A percentile compares a stretch with the other conserved stretches of the same genome.
Evolutionary conservation across 345 rosid genomes (phyloP).

Genomic region (Eucalyptus caleyi): DNA sequence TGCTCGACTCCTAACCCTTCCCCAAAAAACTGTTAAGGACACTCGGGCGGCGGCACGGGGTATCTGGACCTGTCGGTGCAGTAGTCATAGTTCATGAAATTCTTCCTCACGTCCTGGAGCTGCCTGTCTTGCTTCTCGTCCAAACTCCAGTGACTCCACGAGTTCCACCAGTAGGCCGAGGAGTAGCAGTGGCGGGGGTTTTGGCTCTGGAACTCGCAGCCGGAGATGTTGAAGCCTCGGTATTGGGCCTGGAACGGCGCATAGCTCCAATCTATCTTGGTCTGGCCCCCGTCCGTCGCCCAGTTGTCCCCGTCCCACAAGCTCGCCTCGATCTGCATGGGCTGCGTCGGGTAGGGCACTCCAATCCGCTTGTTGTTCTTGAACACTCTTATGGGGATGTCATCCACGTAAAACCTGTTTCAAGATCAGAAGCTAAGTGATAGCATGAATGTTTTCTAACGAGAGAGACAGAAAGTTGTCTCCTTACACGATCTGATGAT

Average conservation of each 20-base stretch:
- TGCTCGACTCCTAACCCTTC: neutral
- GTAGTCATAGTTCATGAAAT: conserved; percentile 26
- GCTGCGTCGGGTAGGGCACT: conserved; percentile 32
- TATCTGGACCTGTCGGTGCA: conserved; percentile 20
- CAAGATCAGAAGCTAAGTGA: neutral
- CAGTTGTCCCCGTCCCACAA: conserved; percentile 55
- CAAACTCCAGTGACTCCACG: conserved; percentile 9
- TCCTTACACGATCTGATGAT: conserved; percentile 58
- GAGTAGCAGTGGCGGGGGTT: conserved; percentile 1
- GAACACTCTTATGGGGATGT: conserved; percentile 64
- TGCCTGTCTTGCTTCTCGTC: neutral
- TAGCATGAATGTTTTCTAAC: neutral
- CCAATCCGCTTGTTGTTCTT: conserved; percentile 30
- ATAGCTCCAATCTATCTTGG: conserved; percentile 40
- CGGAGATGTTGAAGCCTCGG: conserved; percentile 26
- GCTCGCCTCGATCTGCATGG: conserved; percentile 47
- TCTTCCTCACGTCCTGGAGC: conserved; percentile 4
- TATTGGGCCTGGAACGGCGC: conserved; percentile 49
- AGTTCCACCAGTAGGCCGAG: conserved; percentile 53
- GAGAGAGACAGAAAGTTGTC: neutral
- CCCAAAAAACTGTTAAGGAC: neutral
- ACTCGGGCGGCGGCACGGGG: conserved; percentile 16
- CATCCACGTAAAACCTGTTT: conserved; percentile 48
- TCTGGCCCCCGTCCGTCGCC: conserved; percentile 63
- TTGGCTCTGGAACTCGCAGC: conserved; percentile 11